Evolutionary conservation across 805 yeast species (phyloP).

Genomic region (Suhomyces vadensis): DNA sequence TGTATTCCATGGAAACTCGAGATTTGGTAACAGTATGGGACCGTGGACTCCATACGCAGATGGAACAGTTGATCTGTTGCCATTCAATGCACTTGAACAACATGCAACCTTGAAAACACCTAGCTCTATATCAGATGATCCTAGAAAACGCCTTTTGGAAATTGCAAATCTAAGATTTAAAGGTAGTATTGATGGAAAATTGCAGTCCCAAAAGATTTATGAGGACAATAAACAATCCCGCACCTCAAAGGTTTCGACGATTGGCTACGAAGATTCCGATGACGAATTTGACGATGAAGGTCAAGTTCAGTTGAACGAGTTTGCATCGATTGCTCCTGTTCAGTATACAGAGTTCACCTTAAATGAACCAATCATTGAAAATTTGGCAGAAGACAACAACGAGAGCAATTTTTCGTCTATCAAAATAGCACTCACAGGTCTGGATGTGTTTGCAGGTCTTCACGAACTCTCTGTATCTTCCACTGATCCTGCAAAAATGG

Average conservation of each 20-base stretch:
- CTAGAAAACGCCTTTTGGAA: conserved; percentile 25
- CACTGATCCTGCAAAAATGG: conserved; percentile 29
- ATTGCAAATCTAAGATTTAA: conserved; percentile 62
- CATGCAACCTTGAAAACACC: conserved; percentile 39
- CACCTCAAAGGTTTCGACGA: conserved; percentile 15
- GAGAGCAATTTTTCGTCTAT: conserved; percentile 22
- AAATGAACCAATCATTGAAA: conserved; percentile 25
- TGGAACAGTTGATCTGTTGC: conserved; percentile 62
- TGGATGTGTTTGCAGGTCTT: conserved; percentile 75
- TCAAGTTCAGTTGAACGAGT: conserved; percentile 32
- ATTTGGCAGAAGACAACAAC: conserved; percentile 1
- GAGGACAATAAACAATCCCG: conserved; percentile 33
- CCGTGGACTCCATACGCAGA: conserved; percentile 76
- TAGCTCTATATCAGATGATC: conserved; percentile 5
- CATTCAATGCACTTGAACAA: conserved; percentile 47
- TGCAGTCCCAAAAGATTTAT: conserved; percentile 38
- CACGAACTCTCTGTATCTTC: conserved; percentile 57
- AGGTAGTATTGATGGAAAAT: conserved; percentile 47
- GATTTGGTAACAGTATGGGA: conserved; percentile 64
- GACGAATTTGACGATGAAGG: conserved; percentile 21
- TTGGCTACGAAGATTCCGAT: conserved; percentile 6
- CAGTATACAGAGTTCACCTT: conserved; percentile 51
- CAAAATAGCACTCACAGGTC: conserved; percentile 53
- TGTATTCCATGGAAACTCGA: conserved; percentile 59
- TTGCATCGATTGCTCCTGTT: conserved; percentile 58